Percentiles rank a stretch among this genome's conserved stretches.
Conservation (phyloP, 164 flowering plant species). For the Nymphaea colorata region DNA sequence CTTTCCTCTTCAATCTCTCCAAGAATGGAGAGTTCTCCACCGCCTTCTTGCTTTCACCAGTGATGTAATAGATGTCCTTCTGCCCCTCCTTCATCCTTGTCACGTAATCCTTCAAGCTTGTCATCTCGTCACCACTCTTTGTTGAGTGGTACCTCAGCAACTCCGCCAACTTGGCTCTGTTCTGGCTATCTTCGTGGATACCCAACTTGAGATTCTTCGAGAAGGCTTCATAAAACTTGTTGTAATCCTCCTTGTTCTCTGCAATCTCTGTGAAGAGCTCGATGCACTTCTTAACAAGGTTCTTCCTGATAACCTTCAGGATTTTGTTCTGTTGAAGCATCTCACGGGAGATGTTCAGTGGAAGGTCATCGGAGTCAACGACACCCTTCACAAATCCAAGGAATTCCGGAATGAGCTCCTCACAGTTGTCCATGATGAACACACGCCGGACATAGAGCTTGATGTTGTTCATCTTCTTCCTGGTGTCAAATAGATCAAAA, state of each 20-base stretch:
- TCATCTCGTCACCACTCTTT: slow-evolving; percentile 41
- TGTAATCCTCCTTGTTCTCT: slow-evolving; percentile 17
- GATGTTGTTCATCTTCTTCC: slow-evolving; percentile 24
- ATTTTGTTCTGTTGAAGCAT: slow-evolving; percentile 16
- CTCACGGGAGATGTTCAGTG: slow-evolving; percentile 16
- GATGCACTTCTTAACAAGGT: slow-evolving; percentile 29
- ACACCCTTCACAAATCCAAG: slow-evolving; percentile 18
- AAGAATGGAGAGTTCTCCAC: slow-evolving; percentile 23
- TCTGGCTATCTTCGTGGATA: slow-evolving; percentile 28
- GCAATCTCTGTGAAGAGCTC: slow-evolving; percentile 23
- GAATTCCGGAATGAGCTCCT: slow-evolving; percentile 23
- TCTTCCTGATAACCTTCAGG: slow-evolving; percentile 26
- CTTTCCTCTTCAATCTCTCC: slow-evolving; percentile 19
- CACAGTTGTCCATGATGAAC: slow-evolving; percentile 19
- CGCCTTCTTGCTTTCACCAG: slow-evolving; percentile 18
- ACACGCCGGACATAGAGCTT: slow-evolving; percentile 16
- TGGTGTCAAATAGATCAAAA: slow-evolving; percentile 16
- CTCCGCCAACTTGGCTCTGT: slow-evolving; percentile 27
- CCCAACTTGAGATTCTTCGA: slow-evolving; percentile 29
- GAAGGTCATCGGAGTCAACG: slow-evolving; percentile 15
- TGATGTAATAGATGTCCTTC: slow-evolving; percentile 17
- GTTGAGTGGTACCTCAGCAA: slow-evolving; percentile 25
- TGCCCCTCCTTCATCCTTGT: slow-evolving; percentile 23
- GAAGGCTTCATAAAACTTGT: slow-evolving; percentile 26
- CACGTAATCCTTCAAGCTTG: slow-evolving; percentile 15